Evolutionary conservation across 225 moss, liverwort and hornwort species (phyloP).

Genomic region (Physcomitrellopsis africana): DNA sequence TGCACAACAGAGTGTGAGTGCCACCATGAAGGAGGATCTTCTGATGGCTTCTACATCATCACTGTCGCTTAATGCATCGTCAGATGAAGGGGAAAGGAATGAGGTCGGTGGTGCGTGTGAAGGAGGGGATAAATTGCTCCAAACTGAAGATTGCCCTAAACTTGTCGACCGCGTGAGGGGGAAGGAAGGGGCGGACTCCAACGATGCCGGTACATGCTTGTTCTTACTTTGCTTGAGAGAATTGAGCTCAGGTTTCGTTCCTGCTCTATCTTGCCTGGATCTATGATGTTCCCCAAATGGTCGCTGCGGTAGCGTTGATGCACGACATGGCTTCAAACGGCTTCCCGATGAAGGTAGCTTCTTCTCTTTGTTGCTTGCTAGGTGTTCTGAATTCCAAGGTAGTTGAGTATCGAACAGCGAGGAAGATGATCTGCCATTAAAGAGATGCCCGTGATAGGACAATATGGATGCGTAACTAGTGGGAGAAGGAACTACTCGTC

Average conservation of each 20-base stretch:
- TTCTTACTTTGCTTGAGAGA: slow-evolving; percentile 35
- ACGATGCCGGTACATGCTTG: slow-evolving; percentile 40
- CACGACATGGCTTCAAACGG: slow-evolving; percentile 41
- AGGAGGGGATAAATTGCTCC: slow-evolving; percentile 39
- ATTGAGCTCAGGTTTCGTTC: slow-evolving; percentile 46
- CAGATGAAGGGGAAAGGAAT: slow-evolving; percentile 46
- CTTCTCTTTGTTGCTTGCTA: slow-evolving; percentile 17
- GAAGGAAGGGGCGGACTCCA: slow-evolving; percentile 31
- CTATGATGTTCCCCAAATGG: slow-evolving; percentile 52
- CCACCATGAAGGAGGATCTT: slow-evolving; percentile 58
- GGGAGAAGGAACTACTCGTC: slow-evolving; percentile 38
- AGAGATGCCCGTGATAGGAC: slow-evolving; percentile 19
- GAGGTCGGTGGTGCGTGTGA: slow-evolving; percentile 38
- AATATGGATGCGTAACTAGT: slow-evolving; percentile 28
- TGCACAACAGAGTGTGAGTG: slow-evolving; percentile 62
- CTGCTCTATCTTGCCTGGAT: slow-evolving; percentile 50
- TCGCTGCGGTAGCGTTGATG: slow-evolving; percentile 52
- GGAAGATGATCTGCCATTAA: slow-evolving; percentile 28
- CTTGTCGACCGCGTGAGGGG: slow-evolving; percentile 43
- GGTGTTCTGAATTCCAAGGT: slow-evolving; percentile 27
- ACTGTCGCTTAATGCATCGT: slow-evolving; percentile 34
- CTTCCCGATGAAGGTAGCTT: slow-evolving; percentile 27
- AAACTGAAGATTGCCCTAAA: slow-evolving; percentile 43
- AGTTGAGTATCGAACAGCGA: slow-evolving; percentile 33
- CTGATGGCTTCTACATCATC: slow-evolving; percentile 47